Evolutionary conservation across 2,329 filamentous ascomycete species (phyloP).

Genomic region (Cercospora sp.): DNA sequence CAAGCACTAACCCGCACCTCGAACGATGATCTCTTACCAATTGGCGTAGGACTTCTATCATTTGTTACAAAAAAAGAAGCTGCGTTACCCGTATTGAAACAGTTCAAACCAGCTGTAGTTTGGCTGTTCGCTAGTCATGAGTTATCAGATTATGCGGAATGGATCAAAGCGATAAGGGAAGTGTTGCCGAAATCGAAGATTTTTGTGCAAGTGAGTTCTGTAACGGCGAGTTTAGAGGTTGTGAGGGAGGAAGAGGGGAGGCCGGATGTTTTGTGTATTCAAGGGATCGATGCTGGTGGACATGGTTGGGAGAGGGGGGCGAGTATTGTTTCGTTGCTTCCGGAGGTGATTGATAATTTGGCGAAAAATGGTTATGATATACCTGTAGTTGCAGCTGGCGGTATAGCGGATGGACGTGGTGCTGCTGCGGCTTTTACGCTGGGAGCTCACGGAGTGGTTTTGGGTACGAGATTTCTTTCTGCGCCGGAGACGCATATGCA

Average conservation of each 20-base stretch:
- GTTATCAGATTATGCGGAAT: constrained; percentile 41
- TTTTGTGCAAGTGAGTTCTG: constrained; percentile 63
- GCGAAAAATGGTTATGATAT: constrained; percentile 19
- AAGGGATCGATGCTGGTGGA: constrained; percentile 65
- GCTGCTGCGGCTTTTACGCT: constrained; percentile 58
- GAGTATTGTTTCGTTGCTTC: constrained; percentile 58
- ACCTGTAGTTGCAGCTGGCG: constrained; percentile 58
- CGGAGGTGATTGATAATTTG: constrained; percentile 57
- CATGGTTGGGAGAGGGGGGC: constrained; percentile 60
- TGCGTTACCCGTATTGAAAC: constrained; percentile 53
- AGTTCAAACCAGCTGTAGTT: constrained; percentile 59
- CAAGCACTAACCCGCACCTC: constrained; percentile 5
- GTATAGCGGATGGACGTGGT: constrained; percentile 57
- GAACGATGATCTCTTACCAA: constrained; percentile 42
- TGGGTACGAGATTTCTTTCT: constrained; percentile 64
- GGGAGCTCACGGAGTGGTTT: constrained; percentile 54
- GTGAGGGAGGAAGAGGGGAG: constrained; percentile 47
- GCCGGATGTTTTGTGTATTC: constrained; percentile 61
- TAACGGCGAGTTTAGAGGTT: constrained; percentile 55
- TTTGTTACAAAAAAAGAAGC: constrained; percentile 44
- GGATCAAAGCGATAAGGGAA: constrained; percentile 35
- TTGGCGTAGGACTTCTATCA: constrained; percentile 64
- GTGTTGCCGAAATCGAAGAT: constrained; percentile 46
- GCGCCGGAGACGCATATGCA: constrained; percentile 44
- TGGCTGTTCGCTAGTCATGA: constrained; percentile 66